A percentile compares a stretch with the other conserved stretches of the same genome.
phyloP scores from a whole-genome alignment of 2,329 filamentous ascomycete species.

The Talaromyces sp. region DNA sequence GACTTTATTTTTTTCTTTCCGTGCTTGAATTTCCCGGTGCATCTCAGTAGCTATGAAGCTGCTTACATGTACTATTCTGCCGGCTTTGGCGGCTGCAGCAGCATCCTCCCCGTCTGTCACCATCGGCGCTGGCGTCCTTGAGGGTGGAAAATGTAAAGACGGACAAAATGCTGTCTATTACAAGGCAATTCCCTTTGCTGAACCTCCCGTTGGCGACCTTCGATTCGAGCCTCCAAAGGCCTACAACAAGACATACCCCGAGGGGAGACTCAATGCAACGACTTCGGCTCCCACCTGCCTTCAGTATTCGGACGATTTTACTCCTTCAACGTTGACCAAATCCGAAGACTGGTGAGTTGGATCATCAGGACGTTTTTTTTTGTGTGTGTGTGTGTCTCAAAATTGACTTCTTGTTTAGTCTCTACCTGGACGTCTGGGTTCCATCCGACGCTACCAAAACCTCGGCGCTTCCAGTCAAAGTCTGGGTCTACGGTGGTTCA shows the following conservation, averaged over 20 bases:
- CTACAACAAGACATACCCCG: slow-evolving; percentile 12
- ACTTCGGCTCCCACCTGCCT: slow-evolving; percentile 12
- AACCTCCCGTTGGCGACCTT: slow-evolving; percentile 15
- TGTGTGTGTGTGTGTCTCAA: no score
- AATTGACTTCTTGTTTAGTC: background rate
- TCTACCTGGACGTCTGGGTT: slow-evolving; percentile 31
- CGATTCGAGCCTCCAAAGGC: slow-evolving; percentile 17
- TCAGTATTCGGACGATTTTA: slow-evolving; percentile 12
- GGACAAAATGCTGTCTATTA: slow-evolving; percentile 13
- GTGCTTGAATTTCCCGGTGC: background rate
- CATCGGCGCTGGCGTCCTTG: slow-evolving; percentile 15
- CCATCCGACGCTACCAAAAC: slow-evolving; percentile 23
- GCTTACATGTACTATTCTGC: slow-evolving; percentile 7
- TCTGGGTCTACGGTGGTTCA: slow-evolving; percentile 57
- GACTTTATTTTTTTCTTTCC: background rate
- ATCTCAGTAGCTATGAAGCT: slow-evolving; percentile 8
- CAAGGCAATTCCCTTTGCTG: slow-evolving; percentile 15
- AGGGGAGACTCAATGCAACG: slow-evolving; percentile 15
- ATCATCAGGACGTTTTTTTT: background rate
- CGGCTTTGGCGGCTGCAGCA: slow-evolving; percentile 15
- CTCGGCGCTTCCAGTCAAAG: slow-evolving; percentile 60
- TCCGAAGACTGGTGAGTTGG: slow-evolving; percentile 18
- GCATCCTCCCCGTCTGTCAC: slow-evolving; percentile 13
- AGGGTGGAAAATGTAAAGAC: slow-evolving; percentile 14
- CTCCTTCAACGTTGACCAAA: background rate